Percentiles rank a stretch among this genome's conserved stretches.
Conservation (phyloP, 2,329 filamentous ascomycete genomes). For the Grosmannia huntii region DNA sequence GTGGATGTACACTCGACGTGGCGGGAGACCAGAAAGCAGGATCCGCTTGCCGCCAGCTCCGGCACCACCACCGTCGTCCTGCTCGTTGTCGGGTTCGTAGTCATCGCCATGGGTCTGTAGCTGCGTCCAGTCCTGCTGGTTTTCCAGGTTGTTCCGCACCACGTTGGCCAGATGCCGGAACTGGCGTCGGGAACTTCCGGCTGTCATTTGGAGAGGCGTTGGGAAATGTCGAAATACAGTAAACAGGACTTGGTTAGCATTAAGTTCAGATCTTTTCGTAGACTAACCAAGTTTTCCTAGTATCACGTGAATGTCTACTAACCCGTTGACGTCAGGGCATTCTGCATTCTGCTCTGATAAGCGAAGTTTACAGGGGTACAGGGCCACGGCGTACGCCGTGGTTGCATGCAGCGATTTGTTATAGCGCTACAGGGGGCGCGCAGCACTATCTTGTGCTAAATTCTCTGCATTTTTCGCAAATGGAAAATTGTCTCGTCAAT, state of each 20-base stretch:
- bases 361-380: too few species aligned
- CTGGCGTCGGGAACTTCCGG: background rate
- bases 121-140: slow-evolving; percentile 64
- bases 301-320: too few species aligned
- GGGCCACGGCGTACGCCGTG: too few species aligned
- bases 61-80: background rate
- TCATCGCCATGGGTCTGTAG: slow-evolving; percentile 37
- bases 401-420: too few species aligned
- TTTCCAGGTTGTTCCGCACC: slow-evolving; percentile 57
- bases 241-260: background rate
- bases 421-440: too few species aligned
- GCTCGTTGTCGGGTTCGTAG: background rate
- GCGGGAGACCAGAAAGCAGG: slow-evolving; percentile 60
- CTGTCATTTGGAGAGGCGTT: background rate
- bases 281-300: too few species aligned
- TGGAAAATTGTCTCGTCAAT: too few species aligned
- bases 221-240: background rate
- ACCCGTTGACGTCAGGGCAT: too few species aligned
- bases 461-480: too few species aligned
- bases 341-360: too few species aligned
- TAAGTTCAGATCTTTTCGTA: too few species aligned
- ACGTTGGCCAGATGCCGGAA: slow-evolving; percentile 36
- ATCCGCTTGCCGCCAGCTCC: slow-evolving; percentile 29
- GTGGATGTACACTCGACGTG: slow-evolving; percentile 61
- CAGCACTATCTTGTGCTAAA: too few species aligned